phyloP scores from a whole-genome alignment of 169 alveolate species.

The Plasmodium billcollinsi region DNA sequence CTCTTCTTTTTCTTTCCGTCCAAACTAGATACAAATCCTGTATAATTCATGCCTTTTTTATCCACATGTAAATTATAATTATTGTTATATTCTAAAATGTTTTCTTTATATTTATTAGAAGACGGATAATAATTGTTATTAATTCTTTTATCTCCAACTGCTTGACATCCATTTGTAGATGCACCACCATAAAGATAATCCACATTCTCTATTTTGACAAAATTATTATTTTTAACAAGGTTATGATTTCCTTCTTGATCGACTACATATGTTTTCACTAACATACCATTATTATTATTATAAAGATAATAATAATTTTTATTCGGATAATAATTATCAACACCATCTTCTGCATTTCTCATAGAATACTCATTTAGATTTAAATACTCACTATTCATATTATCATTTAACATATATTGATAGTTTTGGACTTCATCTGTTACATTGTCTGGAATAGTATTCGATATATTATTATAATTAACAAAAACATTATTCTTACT shows the following conservation, averaged over 20 bases:
- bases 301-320: conserved; percentile 14
- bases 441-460: neutral
- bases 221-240: neutral
- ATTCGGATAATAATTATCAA: neutral
- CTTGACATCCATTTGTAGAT: too few relatives aligned
- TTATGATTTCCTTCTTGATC: too few relatives aligned
- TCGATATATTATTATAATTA: too few relatives aligned
- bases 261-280: too few relatives aligned
- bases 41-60: neutral
- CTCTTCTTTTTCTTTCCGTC: conserved; percentile 3
- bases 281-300: neutral
- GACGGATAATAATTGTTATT: neutral
- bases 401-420: conserved; percentile 23
- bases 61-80: neutral
- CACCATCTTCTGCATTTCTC: neutral
- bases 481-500: too few relatives aligned
- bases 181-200: too few relatives aligned
- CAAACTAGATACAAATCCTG: neutral
- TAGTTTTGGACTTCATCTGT: neutral
- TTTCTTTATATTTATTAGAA: conserved; percentile 16
- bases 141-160: neutral
- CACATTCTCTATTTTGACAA: neutral
- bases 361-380: neutral
- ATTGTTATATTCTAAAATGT: neutral
- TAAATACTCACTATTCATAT: neutral